phyloP scores from a whole-genome alignment of 306 rosid genomes.

The Inga oerstediana region DNA sequence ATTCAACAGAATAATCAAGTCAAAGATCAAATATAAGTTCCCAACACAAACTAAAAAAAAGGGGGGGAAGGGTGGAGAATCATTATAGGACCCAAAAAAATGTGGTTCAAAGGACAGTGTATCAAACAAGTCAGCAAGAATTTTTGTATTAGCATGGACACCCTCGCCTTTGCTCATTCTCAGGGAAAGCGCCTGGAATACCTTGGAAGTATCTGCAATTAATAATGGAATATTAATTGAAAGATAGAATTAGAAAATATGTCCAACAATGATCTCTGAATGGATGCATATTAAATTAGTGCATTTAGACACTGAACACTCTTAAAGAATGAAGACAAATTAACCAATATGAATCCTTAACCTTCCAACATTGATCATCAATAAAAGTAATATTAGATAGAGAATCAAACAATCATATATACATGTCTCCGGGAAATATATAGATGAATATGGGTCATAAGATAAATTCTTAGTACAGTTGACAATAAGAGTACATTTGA shows the following conservation, averaged over 20 bases:
- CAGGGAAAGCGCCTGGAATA: constrained; percentile 58
- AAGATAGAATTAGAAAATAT: background rate
- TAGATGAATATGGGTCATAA: background rate
- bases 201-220: constrained; percentile 71
- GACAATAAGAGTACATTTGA: no score
- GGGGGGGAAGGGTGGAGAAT: background rate
- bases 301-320: background rate
- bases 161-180: constrained; percentile 60
- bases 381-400: background rate
- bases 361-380: background rate
- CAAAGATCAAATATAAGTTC: background rate
- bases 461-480: background rate
- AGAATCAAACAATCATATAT: no score
- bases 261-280: background rate
- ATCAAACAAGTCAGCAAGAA: background rate
- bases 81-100: constrained; percentile 15
- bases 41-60: constrained; percentile 31
- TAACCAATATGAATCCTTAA: background rate
- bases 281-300: background rate
- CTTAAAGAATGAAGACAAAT: background rate
- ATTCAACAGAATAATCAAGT: background rate
- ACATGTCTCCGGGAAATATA: background rate
- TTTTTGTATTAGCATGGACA: constrained; percentile 57
- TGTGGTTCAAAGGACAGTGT: background rate
- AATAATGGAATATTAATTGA: background rate